Conservation (phyloP, 192 early-diverging fungal species). For the Coemansia sp. region DNA sequence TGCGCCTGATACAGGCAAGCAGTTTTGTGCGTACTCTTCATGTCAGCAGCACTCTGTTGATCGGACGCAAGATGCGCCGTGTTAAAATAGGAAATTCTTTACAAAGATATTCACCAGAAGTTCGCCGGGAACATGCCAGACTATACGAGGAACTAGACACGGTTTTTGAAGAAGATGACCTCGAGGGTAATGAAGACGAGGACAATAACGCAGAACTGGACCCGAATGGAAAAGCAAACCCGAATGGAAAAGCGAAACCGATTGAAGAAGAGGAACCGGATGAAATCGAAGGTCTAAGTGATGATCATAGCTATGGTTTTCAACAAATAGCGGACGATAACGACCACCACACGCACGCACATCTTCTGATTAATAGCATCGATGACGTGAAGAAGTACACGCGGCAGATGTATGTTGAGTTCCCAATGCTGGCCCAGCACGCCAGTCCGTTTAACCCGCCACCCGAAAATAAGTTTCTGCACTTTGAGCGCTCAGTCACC, state of each 20-base stretch:
- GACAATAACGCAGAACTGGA: too few species aligned
- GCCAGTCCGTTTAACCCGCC: conserved; percentile 42
- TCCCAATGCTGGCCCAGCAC: conserved; percentile 37
- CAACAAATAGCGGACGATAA: conserved; percentile 6
- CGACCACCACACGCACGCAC: conserved; percentile 45
- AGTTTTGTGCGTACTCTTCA: conserved; percentile 19
- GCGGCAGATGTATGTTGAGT: conserved; percentile 48
- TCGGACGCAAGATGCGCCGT: conserved; percentile 26
- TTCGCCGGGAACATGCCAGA: conserved; percentile 34
- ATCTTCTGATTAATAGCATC: conserved; percentile 40
- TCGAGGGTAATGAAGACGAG: too few species aligned
- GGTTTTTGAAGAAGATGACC: background rate
- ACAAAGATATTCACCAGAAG: background rate
- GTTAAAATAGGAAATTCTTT: background rate
- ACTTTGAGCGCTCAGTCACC: conserved; percentile 43
- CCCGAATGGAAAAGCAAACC: too few species aligned
- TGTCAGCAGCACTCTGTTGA: conserved; percentile 20
- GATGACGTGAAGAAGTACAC: conserved; percentile 49
- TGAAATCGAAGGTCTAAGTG: too few species aligned
- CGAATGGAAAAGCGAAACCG: too few species aligned
- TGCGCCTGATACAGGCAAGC: conserved; percentile 7
- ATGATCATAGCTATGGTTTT: too few species aligned
- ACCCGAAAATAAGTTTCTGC: conserved; percentile 18
- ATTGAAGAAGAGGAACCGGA: too few species aligned
- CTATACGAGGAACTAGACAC: conserved; percentile 41